Evolutionary conservation across 495 filamentous ascomycete species (phyloP).

Genomic region (Aspergillus haitiensis): DNA sequence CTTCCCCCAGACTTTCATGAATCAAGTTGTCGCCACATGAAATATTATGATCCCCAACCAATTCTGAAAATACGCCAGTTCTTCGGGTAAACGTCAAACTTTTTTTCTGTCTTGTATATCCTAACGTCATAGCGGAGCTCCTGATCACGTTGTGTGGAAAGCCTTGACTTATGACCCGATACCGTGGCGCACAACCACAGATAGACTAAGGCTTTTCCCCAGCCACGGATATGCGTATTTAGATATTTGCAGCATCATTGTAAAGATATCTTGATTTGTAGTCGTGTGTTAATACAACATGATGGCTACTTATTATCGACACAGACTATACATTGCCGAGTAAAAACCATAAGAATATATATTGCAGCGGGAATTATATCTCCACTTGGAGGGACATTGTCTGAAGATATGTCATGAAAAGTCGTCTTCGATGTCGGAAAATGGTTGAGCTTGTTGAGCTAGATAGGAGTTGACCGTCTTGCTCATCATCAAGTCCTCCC

Average conservation of each 20-base stretch:
- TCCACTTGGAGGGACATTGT: neutral
- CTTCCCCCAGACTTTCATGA: neutral
- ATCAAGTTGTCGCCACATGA: neutral
- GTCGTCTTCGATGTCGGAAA: constrained; percentile 42
- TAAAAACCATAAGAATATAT: too few species aligned
- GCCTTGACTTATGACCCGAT: too few species aligned
- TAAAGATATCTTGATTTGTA: too few species aligned
- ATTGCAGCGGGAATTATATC: neutral
- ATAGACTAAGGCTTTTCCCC: too few species aligned
- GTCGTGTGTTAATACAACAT: neutral
- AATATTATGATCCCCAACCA: too few species aligned
- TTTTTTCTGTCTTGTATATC: neutral
- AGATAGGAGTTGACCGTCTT: constrained; percentile 48
- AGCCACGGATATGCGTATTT: too few species aligned
- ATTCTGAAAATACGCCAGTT: neutral
- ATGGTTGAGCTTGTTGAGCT: constrained; percentile 26
- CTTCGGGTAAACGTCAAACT: neutral
- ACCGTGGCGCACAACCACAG: too few species aligned
- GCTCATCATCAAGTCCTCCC: constrained; percentile 44
- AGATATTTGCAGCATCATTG: too few species aligned
- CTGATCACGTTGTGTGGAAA: too few species aligned
- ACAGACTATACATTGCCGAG: neutral
- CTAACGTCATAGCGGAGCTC: too few species aligned
- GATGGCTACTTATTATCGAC: neutral
- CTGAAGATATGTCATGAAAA: constrained; percentile 41